phyloP scores from a whole-genome alignment of 2,329 filamentous ascomycete species.

The Apiospora phragmitis region DNA sequence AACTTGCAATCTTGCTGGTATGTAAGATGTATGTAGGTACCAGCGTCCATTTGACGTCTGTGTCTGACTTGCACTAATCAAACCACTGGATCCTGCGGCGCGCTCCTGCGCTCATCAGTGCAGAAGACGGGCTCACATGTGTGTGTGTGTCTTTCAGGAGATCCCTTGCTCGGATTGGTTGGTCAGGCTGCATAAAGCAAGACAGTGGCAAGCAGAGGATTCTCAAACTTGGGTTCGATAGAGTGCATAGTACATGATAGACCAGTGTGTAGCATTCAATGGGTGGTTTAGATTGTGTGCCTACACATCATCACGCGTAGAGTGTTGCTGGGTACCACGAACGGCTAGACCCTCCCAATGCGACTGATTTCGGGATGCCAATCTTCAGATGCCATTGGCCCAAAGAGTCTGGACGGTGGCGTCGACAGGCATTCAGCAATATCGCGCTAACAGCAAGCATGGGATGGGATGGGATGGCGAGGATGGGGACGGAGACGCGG shows the following conservation, averaged over 20 bases:
- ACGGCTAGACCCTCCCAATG: slow-evolving; percentile 3
- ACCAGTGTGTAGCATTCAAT: background rate
- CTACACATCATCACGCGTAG: background rate
- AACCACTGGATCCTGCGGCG: background rate
- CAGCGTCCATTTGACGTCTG: background rate
- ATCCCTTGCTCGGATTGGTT: background rate
- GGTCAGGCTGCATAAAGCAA: background rate
- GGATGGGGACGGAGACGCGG: slow-evolving; percentile 6
- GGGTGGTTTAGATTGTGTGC: background rate
- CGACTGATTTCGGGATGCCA: slow-evolving; percentile 8
- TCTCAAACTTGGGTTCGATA: slow-evolving; percentile 4
- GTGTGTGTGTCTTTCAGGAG: background rate
- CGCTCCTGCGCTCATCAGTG: background rate
- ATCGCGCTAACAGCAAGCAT: slow-evolving; percentile 9
- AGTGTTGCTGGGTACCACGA: background rate
- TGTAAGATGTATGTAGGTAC: background rate
- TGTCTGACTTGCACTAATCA: slow-evolving; percentile 8
- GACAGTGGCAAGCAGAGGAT: background rate
- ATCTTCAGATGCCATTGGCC: background rate
- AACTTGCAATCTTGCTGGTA: background rate
- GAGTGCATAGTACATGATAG: slow-evolving; percentile 2
- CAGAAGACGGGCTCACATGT: background rate
- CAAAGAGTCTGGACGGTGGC: background rate
- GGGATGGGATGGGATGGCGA: background rate
- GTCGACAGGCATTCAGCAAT: slow-evolving; percentile 10